Evolutionary conservation across 495 filamentous ascomycete genomes (phyloP), one percentile per base, ranked within the genome.

Genomic region (Gamarada debralockiae): DNA sequence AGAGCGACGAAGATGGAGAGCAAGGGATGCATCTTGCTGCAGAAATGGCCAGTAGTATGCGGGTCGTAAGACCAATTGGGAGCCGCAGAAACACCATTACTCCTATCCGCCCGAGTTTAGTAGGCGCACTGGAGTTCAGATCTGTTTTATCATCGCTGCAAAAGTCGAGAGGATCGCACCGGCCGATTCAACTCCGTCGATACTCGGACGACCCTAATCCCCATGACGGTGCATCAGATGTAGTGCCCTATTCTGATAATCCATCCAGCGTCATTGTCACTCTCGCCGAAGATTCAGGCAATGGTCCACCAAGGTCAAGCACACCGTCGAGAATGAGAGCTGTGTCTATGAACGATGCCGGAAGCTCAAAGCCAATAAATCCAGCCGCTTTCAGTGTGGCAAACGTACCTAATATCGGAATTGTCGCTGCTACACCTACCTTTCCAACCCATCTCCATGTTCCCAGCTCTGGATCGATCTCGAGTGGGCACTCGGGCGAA

Each of bases 41-140:
- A 4, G 91, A 96, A 62, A 83, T 99, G 67, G 85, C 84, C 49
- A 95, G 82, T 65, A 96, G 89, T 54, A 97, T 99, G 95, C 84
- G 92, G 47, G 78, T 96, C 21, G 86, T 76, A 59, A 81, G 93
- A 10, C 87, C 87, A 7, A 71, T 72, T 39, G 80, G 78, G 48
- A 73, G 77, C 43, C 77, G 91, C 42, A 86, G 84, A 54, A 87
- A 83, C 62, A 88, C 91, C 23, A 72, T 89, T 52, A 86, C 81
- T 40, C 85, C 90, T 1, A 97, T 97, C 53, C 79, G 95, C 25
- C 91, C 95, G 4, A 97, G 92, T 71, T 69, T 99, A 18, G 87
- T 97, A 5, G 95, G 95, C 40, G 95, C 86, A 3, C 70, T 99
- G 48, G 95, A 99, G 67, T 99, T 99, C 60, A 82, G 89, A 53